phyloP scores from a whole-genome alignment of 2,329 filamentous ascomycete species.

The Apiospora koreana region DNA sequence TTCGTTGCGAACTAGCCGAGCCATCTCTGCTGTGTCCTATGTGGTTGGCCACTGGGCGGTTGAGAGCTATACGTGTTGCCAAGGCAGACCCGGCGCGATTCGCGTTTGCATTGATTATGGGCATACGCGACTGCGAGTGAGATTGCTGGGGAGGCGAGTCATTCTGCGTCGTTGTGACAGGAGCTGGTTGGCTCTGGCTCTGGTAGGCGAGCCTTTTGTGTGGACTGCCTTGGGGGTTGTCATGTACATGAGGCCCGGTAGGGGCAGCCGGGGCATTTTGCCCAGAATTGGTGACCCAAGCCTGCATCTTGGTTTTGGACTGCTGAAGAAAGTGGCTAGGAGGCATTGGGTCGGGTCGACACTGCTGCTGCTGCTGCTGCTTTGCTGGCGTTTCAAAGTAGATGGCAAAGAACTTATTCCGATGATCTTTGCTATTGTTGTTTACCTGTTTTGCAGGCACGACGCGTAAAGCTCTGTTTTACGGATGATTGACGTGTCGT shows the following conservation, averaged over 20 bases:
- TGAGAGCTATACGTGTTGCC: slow-evolving; percentile 22
- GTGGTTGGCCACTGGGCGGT: slow-evolving; percentile 20
- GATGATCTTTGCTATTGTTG: slow-evolving; percentile 12
- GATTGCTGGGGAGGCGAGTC: slow-evolving; percentile 20
- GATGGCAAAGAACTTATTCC: background rate
- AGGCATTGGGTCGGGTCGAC: slow-evolving; percentile 29
- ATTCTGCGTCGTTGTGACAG: slow-evolving; percentile 16
- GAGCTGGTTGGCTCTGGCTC: slow-evolving; percentile 14
- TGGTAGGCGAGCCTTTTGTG: slow-evolving; percentile 25
- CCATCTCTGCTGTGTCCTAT: slow-evolving; percentile 26
- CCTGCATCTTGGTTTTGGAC: slow-evolving; percentile 35
- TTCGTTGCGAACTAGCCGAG: slow-evolving; percentile 23
- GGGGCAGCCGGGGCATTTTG: slow-evolving; percentile 25
- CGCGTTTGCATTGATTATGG: slow-evolving; percentile 31
- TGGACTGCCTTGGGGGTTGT: slow-evolving; percentile 20
- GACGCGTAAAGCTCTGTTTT: slow-evolving; percentile 12
- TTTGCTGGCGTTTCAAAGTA: slow-evolving; percentile 14
- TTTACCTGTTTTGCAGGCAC: background rate
- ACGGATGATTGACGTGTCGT: slow-evolving; percentile 15
- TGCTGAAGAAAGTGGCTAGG: slow-evolving; percentile 33
- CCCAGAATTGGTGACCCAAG: slow-evolving; percentile 34
- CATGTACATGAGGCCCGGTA: slow-evolving; percentile 22
- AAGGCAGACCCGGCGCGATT: slow-evolving; percentile 24
- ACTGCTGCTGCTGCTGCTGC: slow-evolving; percentile 1
- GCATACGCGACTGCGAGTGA: slow-evolving; percentile 28